Evolutionary conservation across 1,139 yeast genomes (phyloP).

Genomic region (Zygoascus meyerae): DNA sequence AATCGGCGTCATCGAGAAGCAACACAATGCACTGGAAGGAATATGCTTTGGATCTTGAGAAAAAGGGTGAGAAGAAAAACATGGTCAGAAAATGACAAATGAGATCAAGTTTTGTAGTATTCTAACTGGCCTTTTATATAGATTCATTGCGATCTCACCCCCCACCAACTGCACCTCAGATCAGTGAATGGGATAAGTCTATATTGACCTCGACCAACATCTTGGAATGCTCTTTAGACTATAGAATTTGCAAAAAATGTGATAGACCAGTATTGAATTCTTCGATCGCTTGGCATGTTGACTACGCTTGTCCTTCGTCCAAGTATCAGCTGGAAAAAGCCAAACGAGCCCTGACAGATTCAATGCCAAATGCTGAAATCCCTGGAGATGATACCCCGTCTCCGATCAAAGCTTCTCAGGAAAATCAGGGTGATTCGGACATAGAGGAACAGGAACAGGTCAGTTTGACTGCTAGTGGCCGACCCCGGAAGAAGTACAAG

Average conservation of each 20-base stretch:
- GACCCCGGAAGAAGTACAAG: conserved; percentile 13
- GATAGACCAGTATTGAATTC: conserved; percentile 28
- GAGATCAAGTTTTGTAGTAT: not conserved
- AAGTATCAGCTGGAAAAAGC: conserved; percentile 6
- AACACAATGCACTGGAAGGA: conserved; percentile 12
- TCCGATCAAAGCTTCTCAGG: conserved; percentile 4
- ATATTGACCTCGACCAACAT: conserved; percentile 26
- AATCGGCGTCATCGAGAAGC: too few relatives aligned
- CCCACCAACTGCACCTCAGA: conserved; percentile 16
- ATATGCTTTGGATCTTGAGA: conserved; percentile 12
- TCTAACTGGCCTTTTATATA: not conserved
- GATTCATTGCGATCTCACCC: conserved; percentile 3
- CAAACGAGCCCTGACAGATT: not conserved
- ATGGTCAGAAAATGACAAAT: not conserved
- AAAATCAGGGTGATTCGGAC: conserved; percentile 6
- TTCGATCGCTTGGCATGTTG: conserved; percentile 24
- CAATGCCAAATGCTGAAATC: not conserved
- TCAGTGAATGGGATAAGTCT: conserved; percentile 25
- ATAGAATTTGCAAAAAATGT: conserved; percentile 30
- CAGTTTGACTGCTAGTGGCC: conserved; percentile 6
- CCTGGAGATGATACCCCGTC: not conserved
- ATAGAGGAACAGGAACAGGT: conserved; percentile 8
- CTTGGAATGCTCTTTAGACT: conserved; percentile 27
- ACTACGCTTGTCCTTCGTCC: conserved; percentile 7
- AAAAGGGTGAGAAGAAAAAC: conserved; percentile 6